These are phyloP conservation scores for Aureobasidium zeae DNA, from an alignment of 2,329 filamentous ascomycete species.

Conservation along the genomic window DNA sequence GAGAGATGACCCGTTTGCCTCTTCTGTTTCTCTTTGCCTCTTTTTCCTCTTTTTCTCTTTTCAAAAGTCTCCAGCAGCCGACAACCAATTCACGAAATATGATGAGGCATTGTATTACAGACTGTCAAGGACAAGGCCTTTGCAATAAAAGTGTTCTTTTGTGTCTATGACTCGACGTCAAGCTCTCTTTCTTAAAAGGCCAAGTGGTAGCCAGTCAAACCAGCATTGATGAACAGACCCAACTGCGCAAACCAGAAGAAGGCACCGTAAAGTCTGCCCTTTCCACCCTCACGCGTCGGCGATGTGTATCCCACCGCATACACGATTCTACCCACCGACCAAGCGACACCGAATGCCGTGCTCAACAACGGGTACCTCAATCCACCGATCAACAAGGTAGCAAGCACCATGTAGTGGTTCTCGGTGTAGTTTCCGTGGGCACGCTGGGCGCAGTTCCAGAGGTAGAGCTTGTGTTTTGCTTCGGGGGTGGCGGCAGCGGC, in stretches of 20 bases:
- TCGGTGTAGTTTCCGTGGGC: conserved; percentile 50
- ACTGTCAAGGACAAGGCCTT: no score
- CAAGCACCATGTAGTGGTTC: conserved; percentile 44
- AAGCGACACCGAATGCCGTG: conserved; percentile 38
- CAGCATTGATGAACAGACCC: conserved; percentile 25
- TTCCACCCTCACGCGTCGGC: conserved; percentile 31
- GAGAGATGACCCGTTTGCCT: neutral
- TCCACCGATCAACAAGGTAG: conserved; percentile 45
- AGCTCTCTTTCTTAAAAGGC: conserved; percentile 7
- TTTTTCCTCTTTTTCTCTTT: neutral
- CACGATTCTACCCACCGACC: conserved; percentile 42
- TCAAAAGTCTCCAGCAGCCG: conserved; percentile 1
- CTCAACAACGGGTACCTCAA: conserved; percentile 43
- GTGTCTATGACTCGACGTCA: no score
- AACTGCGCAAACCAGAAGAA: conserved; percentile 26
- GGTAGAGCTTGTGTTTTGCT: conserved; percentile 34
- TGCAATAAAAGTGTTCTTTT: no score
- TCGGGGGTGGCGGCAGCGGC: conserved; percentile 33
- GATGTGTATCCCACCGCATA: conserved; percentile 42
- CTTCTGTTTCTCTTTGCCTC: neutral
- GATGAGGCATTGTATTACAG: conserved; percentile 13
- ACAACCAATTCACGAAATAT: conserved; percentile 15
- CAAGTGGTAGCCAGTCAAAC: conserved; percentile 25
- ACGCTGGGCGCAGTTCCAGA: conserved; percentile 46
- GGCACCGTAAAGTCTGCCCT: conserved; percentile 35